Base-by-base conservation (phyloP, 805 yeast species). In the Pichia exigua region DNA sequence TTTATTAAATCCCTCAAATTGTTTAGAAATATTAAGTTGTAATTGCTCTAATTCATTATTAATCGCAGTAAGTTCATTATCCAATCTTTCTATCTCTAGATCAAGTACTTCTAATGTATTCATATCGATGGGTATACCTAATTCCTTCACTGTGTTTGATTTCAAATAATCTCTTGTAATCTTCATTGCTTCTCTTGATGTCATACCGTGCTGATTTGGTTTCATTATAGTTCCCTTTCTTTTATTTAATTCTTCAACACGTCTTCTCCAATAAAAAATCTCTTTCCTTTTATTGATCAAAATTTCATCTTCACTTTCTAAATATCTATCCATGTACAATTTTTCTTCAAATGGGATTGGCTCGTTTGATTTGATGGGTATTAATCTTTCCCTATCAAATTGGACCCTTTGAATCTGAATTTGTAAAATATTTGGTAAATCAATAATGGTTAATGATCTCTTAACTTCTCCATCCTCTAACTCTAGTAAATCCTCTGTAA, bases 361-460 rank as follows among this genome's bases (percentile, higher is more conserved):
- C 52, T 85, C 90, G 43, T 79, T 76, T 2, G 90, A 83, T 64
- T 94, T 94, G 61, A 87, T 87, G 0, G 95, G 88, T 67, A 83
- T 77, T 47, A 83, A 75, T 15, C 77, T 69, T 50, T 74, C 83
- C 44, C 90, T 75, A 63, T 94, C 97, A 65, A 84, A 94, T 64
- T 88, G 87, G 1, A 94, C 98, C 63, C 99, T 76, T 68, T 91
- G 98, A 9, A 94, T 87, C 64, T 94, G 99, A 46, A 94, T 79
- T 65, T 94, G 99, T 46, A 94, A 67, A 47, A 94, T 78, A 7
- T 83, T 82, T 0, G 99, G 99, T 21, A 89, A 69, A 51, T 80
- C 75, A 11, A 79, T 74, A 4, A 92, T 77, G 0, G 91, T 79
- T 45, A 91, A 77, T 0, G 86, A 77, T 63, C 95, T 79, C 58